Evolutionary conservation across 2,329 filamentous ascomycete species (phyloP), one percentile per base, ranked within the genome.

Genomic region (Emergomyces africanus): DNA sequence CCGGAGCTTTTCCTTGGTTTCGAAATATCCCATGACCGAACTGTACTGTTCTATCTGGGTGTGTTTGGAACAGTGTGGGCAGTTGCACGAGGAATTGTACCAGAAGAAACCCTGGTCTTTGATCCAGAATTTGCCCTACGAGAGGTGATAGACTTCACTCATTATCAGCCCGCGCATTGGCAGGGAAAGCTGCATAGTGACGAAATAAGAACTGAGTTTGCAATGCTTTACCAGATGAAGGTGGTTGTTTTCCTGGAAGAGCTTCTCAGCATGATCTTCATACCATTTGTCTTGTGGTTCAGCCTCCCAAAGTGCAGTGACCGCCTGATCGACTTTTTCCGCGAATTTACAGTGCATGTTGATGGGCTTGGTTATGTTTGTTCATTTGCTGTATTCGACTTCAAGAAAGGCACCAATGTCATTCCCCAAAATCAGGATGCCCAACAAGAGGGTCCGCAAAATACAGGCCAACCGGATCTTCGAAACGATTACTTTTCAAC

Each of bases 321-420:
- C 65, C 89, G 91, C 61, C 87, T 99, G 63, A 86, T 97, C 60
- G 94, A 99, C 74, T 99, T 99, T 74, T 97, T 99, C 77, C 86
- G 94, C 44, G 94, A 99, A 70, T 96, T 97, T 66, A 97, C 94
- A 0, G 85, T 99, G 25, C 91, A 99, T 66, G 92, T 99, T 18
- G 94, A 99, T 68, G 94, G 94, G 0, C 81, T 99, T 41, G 94
- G 94, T 25, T 92, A 96, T 64, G 90, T 97, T 12, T 99, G 94
- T 73, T 96, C 92, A 0, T 97, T 96, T 74, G 94, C 94, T 2
- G 90, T 96, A 41, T 99, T 99, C 67, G 89, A 96, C 63, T 97
- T 97, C 75, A 91, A 95, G 72, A 92, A 90, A 70, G 88, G 86
- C 28, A 79, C 86, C 25, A 80, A 82, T 54, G 80, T 79, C 64